Base-by-base conservation (phyloP, 306 rosid species). In the Prunus armeniaca region DNA sequence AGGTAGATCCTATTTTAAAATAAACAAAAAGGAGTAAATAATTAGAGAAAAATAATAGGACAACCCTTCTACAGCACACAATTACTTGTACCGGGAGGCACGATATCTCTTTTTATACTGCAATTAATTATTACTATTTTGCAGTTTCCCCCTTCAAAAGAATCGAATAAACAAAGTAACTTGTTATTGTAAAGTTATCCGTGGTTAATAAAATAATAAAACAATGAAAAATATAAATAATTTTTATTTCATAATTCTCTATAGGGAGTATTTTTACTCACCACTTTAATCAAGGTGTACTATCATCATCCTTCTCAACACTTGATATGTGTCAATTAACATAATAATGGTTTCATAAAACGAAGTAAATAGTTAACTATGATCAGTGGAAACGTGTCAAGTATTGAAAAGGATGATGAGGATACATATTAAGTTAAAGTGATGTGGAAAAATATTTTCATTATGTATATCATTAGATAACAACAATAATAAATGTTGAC, bases 221-320 rank as follows among this genome's bases (percentile, higher is more conserved):
- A n/a, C 7, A 54, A 8, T 0, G 3, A 54, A 54, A 6, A 32
- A 32, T 32, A 5, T 1, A 32, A 32, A 32, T 1, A 5, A 30
- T 0, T 30, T 30, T 30, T 30, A 30, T 30, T 30, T 30, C 0
- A 3, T 30, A 30, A 30, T 30, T 30, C 5, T 30, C 32, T 30
- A 30, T 3, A 30, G 0, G 1, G 7, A 32, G 38, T 5, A 32
- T 32, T 5, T 32, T 32, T 5, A 1, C 38, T 32, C 1, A 32
- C 1, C 0, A 32, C 0, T 32, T 32, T 32, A 32, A 5, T 0
- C 0, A 32, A 32, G 7, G 38, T 32, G 6, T 30, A 30, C 1
- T 0, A 32, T 32, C 1, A 32, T 5, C 0, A 32, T 0, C 0
- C 1, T 32, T 32, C 0, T 32, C 5, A 32, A 32, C 38, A 32